phyloP scores from a whole-genome alignment of 345 rosid genomes.

The Rhodamnia argentea region DNA sequence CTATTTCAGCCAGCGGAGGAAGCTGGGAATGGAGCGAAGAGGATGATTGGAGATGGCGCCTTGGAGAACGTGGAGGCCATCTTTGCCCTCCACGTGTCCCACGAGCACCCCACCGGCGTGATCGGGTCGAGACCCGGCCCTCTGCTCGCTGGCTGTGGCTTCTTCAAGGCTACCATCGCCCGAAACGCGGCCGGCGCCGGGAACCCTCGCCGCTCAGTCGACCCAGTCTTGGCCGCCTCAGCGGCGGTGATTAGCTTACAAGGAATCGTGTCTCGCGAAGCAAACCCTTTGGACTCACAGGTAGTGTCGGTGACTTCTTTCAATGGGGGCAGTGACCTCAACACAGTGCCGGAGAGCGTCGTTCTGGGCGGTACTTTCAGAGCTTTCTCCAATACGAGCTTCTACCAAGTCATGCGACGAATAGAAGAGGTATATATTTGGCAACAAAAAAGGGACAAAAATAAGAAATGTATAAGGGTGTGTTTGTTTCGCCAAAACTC shows the following conservation, averaged over 20 bases:
- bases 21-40: conserved; percentile 91
- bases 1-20: conserved; percentile 96
- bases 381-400: conserved; percentile 68
- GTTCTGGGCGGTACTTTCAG: conserved; percentile 69
- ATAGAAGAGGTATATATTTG: conserved; percentile 43
- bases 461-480: too few relatives aligned
- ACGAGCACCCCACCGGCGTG: conserved; percentile 57
- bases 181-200: conserved; percentile 10
- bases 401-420: conserved; percentile 54
- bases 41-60: conserved; percentile 74
- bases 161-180: conserved; percentile 56
- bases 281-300: conserved; percentile 74
- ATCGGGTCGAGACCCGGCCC: conserved; percentile 87
- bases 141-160: conserved; percentile 84
- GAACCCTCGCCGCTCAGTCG: conserved; percentile 17
- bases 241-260: conserved; percentile 75
- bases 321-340: conserved; percentile 48
- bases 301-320: conserved; percentile 30
- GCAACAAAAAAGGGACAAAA: not conserved
- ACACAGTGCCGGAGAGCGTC: conserved; percentile 38
- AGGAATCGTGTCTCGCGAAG: conserved; percentile 81
- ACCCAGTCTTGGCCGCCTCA: conserved; percentile 64
- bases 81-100: conserved; percentile 83
- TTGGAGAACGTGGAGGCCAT: conserved; percentile 66
- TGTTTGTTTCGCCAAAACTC: too few relatives aligned